These are phyloP conservation scores for Neurospora sp. DNA, from an alignment of 495 filamentous ascomycete genomes.

Conservation along the genomic window DNA sequence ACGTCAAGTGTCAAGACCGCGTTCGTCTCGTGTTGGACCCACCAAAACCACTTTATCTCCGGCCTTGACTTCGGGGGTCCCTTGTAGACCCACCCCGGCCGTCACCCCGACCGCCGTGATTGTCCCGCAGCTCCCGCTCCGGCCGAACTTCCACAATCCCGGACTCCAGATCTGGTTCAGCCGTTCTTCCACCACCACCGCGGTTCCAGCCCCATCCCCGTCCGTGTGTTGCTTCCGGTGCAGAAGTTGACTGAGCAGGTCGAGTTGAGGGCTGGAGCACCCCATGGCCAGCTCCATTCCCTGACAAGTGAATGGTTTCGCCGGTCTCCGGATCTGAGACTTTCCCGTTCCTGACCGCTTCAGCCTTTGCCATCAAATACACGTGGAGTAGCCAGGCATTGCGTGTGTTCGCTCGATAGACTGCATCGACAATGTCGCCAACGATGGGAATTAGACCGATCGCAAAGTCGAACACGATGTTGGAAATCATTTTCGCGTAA, in stretches of 20 bases:
- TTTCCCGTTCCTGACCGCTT: slow-evolving; percentile 29
- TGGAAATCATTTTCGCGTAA: slow-evolving; percentile 59
- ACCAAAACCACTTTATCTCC: not conserved
- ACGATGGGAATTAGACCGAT: slow-evolving; percentile 78
- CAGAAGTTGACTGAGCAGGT: not conserved
- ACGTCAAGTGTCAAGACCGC: not conserved
- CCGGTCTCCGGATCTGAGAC: slow-evolving; percentile 19
- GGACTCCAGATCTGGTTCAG: not conserved
- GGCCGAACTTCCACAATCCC: not conserved
- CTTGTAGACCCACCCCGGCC: not conserved
- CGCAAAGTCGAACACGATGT: slow-evolving; percentile 67
- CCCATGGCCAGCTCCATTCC: not conserved
- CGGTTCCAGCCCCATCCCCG: not conserved
- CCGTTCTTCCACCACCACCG: not conserved
- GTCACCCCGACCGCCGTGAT: not conserved
- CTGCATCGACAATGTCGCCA: slow-evolving; percentile 67
- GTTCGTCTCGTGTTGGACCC: not conserved
- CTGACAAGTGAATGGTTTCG: not conserved
- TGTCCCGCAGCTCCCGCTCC: not conserved
- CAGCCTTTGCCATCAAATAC: slow-evolving; percentile 51
- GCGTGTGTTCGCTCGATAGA: slow-evolving; percentile 57
- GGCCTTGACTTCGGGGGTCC: not conserved
- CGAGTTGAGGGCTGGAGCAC: not conserved
- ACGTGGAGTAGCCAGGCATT: slow-evolving; percentile 70
- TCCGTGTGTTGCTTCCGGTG: not conserved